Evolutionary conservation across 129 eudicot species (phyloP), one percentile per base, ranked within the genome.

Genomic region (Helianthus tuberosus): DNA sequence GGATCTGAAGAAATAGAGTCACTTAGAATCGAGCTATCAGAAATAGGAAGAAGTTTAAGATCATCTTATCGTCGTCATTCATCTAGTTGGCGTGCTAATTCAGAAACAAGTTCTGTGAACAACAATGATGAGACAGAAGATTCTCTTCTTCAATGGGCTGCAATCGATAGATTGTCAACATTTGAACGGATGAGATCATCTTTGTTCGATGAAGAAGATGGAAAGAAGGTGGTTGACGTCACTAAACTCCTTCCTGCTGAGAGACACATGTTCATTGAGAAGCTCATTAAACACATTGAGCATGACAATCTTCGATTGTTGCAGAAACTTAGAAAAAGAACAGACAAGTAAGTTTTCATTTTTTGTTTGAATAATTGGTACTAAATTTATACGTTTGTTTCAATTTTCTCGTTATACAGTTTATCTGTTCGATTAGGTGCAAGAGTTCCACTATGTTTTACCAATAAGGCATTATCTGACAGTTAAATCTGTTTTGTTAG

Each of bases 271-370:
- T 79, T 86, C 47, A 80, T 86, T 52, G 91, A 83, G 74, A 80
- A 83, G 79, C 85, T 86, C 83, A 80, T 83, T 36, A 80, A 80
- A 48, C 85, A 86, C 72, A 83, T 86, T 71, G 91, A 86, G 64
- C 59, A 76, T 58, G 91, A 86, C 77, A 86, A 86, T 72, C 91
- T 86, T 52, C 83, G 48, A 20, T 68, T 86, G 76, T 46, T 86
- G 79, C 83, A 83, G 77, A 86, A 83, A 75, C 73, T 80, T 11
- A 80, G 84, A 23, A 77, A 86, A 51, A 55, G 91, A 80, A 80
- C 85, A 38, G 85, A 86, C 74, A 86, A 60, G 91, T 83, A 77
- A 80, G 87, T 2, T 49, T 36, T 36, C 23, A 4, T 12, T 46
- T 20, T 54, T 29, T 25, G 61, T 64, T 71, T 65, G 47, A 50